Evolutionary conservation across 148 eudicot species (phyloP), one percentile per base, ranked within the genome.

Genomic region (Chenopodium album): DNA sequence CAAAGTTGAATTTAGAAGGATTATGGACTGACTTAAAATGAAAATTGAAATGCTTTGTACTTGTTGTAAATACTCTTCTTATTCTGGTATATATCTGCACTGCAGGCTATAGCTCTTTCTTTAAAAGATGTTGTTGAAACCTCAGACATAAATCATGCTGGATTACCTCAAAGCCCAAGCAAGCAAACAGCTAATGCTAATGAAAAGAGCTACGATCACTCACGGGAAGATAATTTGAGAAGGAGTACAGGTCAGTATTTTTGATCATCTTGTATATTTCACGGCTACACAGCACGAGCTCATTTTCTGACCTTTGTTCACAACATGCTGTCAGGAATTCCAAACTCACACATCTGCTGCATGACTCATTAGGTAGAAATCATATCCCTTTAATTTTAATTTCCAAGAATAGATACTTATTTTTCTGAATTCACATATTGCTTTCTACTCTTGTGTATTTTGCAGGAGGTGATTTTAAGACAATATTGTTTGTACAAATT

Each of bases 401-500:
- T 4, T 19, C 56, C 20, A 10, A 50, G 31, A 28, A 17, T 17
- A 13, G 20, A 16, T 46, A 41, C 2, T 11, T 12, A 12, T 37
- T 31, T 31, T 31, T 47, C 59, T 14, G 46, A 17, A 77, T 56
- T 75, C 37, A 75, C 23, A 75, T 48, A 23, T n/a, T 46, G 13
- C 5, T 22, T 59, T 9, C 3, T 31, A 31, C 60, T 52, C 65
- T 54, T 74, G 54, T 52, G 12, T 52, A 2, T 9, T 52, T 80
- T 90, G 76, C 78, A 93, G 98, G 98, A 62, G 98, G 98, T 11
- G 93, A 93, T 88, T 95, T 94, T 12, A 93, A 95, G 83, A 91
- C 98, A 32, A 71, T 95, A 79, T 92, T 95, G 98, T 95, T 95
- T 79, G 97, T 92, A 47, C 98, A 95, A 90, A 95, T 95, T 54